Evolutionary conservation across 495 filamentous ascomycete genomes (phyloP), one percentile per base, ranked within the genome.

Genomic region (Symbiotaphrina buchneri): DNA sequence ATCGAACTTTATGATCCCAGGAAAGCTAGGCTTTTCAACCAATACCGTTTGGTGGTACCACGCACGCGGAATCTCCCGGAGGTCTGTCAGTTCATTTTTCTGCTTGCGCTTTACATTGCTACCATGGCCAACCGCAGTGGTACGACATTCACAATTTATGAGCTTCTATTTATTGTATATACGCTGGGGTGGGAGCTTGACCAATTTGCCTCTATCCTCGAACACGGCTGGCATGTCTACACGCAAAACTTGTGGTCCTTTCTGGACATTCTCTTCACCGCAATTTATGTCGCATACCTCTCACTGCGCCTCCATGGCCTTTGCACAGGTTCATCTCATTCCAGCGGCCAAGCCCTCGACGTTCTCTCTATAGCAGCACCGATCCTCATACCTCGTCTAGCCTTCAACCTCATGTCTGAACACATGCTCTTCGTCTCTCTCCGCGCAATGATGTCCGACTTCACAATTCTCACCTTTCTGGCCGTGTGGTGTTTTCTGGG

Each of bases 201-300:
- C 38, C 70, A 76, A 40, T 65, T 73, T 44, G 74, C 72, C 7
- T 71, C 71, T 7, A 65, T 81, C 3, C 39, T 76, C 10, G 73
- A 73, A 37, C 74, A 79, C 39, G 74, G 69, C 15, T 77, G 73
- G 73, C 57, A 63, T 28, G 74, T 79, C 5, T 76, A 78, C 42
- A 75, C 72, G 4, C 70, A 81, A 41, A 76, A 79, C 39, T 56
- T 81, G 13, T 81, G 74, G 74, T 74, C 74, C 0, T 81, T 81
- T 45, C 59, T 81, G 10, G 74, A 81, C 39, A 59, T 74, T 19
- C 65, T 62, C 13, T 81, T 79, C 42, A 55, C 61, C 15, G 14
- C 49, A 28, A 66, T 78, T 16, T 79, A 71, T 42, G 48, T 54
- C 36, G 39, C 53, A 33, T 81, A 78, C 42, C 45, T 76, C 6